Evolutionary conservation across 2,329 filamentous ascomycete species (phyloP), one percentile per base, ranked within the genome.

Genomic region (Microcyclospora pomicola): DNA sequence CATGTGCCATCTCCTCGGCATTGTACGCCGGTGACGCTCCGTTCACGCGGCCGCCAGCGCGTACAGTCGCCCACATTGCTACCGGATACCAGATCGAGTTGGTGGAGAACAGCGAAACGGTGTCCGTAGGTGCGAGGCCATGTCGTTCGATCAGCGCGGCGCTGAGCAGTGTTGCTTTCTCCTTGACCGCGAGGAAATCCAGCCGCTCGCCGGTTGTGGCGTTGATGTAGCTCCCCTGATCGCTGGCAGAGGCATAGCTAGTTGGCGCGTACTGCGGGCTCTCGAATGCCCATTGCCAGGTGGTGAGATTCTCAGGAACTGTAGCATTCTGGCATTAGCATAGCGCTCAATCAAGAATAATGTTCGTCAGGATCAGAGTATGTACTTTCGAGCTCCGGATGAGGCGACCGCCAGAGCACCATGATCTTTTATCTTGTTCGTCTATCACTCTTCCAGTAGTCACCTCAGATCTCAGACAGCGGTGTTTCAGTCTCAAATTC

Each of bases 11-110:
- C 46, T 80, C 76, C 27, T 80, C 75, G 6, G 70, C 63, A 38
- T 71, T 77, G 54, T 80, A 80, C 0, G 73, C 75, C 0, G 77
- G 75, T 6, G 67, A 73, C 1, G 74, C 75, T 0, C 76, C 75
- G 13, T 69, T 74, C 2, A 77, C 69, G 9, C 75, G 62, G 2
- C 69, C 74, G 35, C 49, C 48, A 7, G 44, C 51, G 27, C 69
- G 63, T 5, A 75, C 59, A 1, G 68, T 66, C 0, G 69, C 67
- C 43, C 73, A 68, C 61, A 79, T 71, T 13, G 71, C 73, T 4
- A 78, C 68, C 0, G 77, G 75, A 38, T 78, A 80, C 74, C 73
- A 79, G 31, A 80, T 69, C 3, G 72, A 73, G 47, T 80, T 80
- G 9, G 68, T 68, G 34, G 68, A 69, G 54, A 77, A 78, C 2